Evolutionary conservation across 441 rosid genomes (phyloP).

Genomic region (Francoa sonchifolia): DNA sequence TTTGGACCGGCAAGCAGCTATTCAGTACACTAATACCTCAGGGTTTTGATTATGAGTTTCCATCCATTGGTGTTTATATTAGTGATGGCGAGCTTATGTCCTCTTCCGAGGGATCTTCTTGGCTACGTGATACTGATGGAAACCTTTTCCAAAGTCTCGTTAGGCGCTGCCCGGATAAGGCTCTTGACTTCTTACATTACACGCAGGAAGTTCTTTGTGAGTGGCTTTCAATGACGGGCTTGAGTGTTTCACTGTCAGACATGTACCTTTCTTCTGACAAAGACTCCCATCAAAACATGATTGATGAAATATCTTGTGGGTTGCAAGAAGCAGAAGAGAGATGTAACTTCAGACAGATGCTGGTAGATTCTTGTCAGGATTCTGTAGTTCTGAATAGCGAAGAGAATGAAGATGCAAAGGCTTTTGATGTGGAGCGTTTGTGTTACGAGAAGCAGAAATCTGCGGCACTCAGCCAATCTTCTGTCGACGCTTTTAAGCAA

Average conservation of each 20-base stretch:
- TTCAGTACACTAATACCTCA: conserved; percentile 73
- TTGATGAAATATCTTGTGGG: conserved; percentile 57
- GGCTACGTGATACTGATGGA: conserved; percentile 68
- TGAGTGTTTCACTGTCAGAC: conserved; percentile 76
- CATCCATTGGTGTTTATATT: conserved; percentile 33
- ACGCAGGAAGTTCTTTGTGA: conserved; percentile 86
- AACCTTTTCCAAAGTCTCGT: conserved; percentile 64
- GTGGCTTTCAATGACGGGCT: conserved; percentile 76
- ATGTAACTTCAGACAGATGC: conserved; percentile 54
- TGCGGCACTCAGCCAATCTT: conserved; percentile 57
- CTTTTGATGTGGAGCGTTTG: conserved; percentile 30
- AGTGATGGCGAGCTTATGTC: conserved; percentile 58
- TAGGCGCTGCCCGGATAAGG: conserved; percentile 30
- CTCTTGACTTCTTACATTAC: conserved; percentile 45
- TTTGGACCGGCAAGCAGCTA: conserved; percentile 87
- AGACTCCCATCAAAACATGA: conserved; percentile 40
- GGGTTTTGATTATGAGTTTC: conserved; percentile 43
- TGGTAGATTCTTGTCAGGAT: conserved; percentile 54
- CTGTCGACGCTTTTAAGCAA: conserved; percentile 69
- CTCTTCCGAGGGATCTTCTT: conserved; percentile 56
- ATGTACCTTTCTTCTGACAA: conserved; percentile 50
- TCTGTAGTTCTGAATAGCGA: conserved; percentile 42
- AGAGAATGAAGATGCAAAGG: conserved; percentile 20
- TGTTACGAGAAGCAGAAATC: conserved; percentile 70
- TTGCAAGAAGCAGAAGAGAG: conserved; percentile 53